Percentiles rank a stretch among this genome's conserved stretches.
phyloP scores from a whole-genome alignment of 257 asterid genomes.

The Solanum clarkiae region DNA sequence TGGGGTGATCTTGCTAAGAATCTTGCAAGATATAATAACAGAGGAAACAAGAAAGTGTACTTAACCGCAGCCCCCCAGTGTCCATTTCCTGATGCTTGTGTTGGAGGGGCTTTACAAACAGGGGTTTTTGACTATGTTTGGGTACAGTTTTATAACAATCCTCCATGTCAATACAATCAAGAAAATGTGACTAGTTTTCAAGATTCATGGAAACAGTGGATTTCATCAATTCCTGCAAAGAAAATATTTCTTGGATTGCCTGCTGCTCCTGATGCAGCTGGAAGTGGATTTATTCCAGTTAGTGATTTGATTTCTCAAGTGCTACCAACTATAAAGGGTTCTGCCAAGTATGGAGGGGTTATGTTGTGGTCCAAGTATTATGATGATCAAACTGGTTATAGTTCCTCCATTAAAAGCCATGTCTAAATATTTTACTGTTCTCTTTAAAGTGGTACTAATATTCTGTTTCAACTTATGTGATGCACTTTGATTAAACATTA shows the following conservation, averaged over 20 bases:
- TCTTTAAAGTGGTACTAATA: neutral
- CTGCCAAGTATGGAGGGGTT: slow-evolving; percentile 11
- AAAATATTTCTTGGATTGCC: slow-evolving; percentile 13
- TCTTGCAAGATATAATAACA: slow-evolving; percentile 8
- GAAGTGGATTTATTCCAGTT: slow-evolving; percentile 17
- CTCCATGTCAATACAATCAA: slow-evolving; percentile 24
- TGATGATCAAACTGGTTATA: slow-evolving; percentile 15
- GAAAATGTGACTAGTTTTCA: slow-evolving; percentile 5
- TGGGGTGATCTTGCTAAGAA: slow-evolving; percentile 31
- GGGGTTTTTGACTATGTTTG: slow-evolving; percentile 40
- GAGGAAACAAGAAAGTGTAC: slow-evolving; percentile 33
- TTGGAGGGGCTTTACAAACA: slow-evolving; percentile 24
- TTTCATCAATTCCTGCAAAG: neutral
- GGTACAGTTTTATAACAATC: slow-evolving; percentile 36
- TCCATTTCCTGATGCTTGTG: slow-evolving; percentile 38
- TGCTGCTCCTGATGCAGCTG: slow-evolving; percentile 16
- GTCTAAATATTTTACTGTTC: neutral
- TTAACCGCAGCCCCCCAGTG: slow-evolving; percentile 43
- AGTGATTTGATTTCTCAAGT: slow-evolving; percentile 4
- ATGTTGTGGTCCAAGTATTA: slow-evolving; percentile 20
- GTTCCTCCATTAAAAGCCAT: slow-evolving; percentile 7
- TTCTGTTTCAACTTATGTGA: neutral
- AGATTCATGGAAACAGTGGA: slow-evolving; percentile 24
- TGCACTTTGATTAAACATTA: neutral
- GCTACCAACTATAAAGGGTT: slow-evolving; percentile 6